These are phyloP conservation scores for Protomyces inouyei DNA, from an alignment of 1,139 yeast species.

Conservation along the genomic window DNA sequence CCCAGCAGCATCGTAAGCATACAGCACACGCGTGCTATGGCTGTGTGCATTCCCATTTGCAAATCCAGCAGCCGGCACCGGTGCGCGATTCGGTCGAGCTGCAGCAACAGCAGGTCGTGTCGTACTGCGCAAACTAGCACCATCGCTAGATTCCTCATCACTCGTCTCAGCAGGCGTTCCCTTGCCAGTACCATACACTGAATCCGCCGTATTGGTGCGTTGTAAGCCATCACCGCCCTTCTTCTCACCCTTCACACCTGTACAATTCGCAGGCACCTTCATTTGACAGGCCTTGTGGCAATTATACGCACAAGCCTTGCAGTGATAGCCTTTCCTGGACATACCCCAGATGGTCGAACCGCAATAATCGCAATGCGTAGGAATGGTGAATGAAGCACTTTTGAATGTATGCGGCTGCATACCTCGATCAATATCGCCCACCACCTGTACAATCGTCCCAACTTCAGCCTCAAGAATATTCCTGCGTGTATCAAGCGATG, in stretches of 20 bases:
- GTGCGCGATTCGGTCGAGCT: conserved; percentile 12
- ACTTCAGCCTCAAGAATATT: conserved; percentile 78
- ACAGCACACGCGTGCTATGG: conserved; percentile 45
- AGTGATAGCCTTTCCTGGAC: conserved; percentile 34
- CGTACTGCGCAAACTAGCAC: conserved; percentile 12
- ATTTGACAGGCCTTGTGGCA: conserved; percentile 36
- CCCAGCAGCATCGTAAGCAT: conserved; percentile 64
- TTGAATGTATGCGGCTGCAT: conserved; percentile 34
- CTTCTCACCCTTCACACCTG: conserved; percentile 30
- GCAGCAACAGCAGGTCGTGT: conserved; percentile 20
- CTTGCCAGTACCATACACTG: conserved; percentile 9
- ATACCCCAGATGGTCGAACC: conserved; percentile 35
- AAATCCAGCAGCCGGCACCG: conserved; percentile 17
- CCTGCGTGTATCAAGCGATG: conserved; percentile 67
- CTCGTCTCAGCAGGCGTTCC: conserved; percentile 2
- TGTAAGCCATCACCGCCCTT: conserved; percentile 21
- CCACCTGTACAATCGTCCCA: conserved; percentile 82
- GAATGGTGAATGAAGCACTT: conserved; percentile 35
- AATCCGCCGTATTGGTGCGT: conserved; percentile 11
- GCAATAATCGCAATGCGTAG: conserved; percentile 35
- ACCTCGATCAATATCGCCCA: conserved; percentile 51
- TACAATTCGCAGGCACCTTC: conserved; percentile 34
- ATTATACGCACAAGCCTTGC: conserved; percentile 34
- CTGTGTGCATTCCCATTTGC: conserved; percentile 29
- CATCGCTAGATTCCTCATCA: conserved; percentile 3